phyloP scores from a whole-genome alignment of 305 asterid genomes.

The Solanum hybrid region DNA sequence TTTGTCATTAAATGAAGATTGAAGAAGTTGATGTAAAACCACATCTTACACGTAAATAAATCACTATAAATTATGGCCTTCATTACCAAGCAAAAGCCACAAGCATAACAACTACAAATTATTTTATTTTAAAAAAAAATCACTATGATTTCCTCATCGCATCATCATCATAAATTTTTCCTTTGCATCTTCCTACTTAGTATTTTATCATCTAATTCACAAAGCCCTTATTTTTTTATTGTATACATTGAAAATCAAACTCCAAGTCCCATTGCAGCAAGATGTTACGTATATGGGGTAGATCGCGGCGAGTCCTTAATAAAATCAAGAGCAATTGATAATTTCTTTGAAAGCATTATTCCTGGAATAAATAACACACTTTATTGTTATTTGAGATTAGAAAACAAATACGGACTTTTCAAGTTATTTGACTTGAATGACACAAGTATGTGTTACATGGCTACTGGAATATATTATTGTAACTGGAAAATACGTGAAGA shows the following conservation, averaged over 20 bases:
- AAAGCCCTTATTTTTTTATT: neutral
- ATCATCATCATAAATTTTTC: neutral
- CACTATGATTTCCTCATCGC: neutral
- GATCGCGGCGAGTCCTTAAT: neutral
- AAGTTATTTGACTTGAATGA: neutral
- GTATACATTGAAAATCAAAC: neutral
- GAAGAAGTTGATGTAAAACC: neutral
- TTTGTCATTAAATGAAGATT: neutral
- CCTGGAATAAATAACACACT: neutral
- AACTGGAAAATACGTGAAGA: neutral
- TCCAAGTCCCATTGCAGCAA: neutral
- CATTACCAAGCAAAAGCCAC: neutral
- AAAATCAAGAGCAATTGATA: neutral
- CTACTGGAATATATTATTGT: neutral
- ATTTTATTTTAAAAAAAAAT: neutral
- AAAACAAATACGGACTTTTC: neutral
- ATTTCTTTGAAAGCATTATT: neutral
- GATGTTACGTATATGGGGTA: neutral
- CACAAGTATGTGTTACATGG: neutral
- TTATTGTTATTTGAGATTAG: neutral
- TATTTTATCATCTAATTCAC: neutral
- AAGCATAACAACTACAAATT: neutral
- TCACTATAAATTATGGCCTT: neutral
- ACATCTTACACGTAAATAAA: neutral
- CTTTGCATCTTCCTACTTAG: neutral